Percentiles rank a stretch among this genome's conserved stretches.
Evolutionary conservation across 139 green algal genomes (phyloP).

Genomic region (Asterochloris erici): DNA sequence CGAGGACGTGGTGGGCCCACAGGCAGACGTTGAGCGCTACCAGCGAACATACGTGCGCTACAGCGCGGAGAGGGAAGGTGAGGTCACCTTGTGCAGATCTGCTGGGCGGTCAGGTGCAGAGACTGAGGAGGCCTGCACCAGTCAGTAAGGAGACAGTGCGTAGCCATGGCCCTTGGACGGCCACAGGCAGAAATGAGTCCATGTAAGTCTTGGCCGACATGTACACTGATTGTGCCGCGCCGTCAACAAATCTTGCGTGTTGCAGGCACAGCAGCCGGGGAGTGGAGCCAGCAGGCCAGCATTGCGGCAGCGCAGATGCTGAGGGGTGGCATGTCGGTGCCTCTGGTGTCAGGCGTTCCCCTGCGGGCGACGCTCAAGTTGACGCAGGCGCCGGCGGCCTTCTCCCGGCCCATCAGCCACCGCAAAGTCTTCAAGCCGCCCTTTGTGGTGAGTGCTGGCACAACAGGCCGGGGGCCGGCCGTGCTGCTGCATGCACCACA

Average conservation of each 20-base stretch:
- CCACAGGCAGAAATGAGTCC: too few species aligned
- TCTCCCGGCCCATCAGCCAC: slow-evolving; percentile 25
- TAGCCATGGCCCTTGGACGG: too few species aligned
- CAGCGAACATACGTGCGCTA: slow-evolving; percentile 24
- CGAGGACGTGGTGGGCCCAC: slow-evolving; percentile 19
- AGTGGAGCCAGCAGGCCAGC: slow-evolving; percentile 21
- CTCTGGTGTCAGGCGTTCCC: background rate
- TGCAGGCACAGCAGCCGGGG: background rate
- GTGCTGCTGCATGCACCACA: too few species aligned
- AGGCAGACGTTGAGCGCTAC: slow-evolving; percentile 20
- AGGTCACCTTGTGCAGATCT: too few species aligned
- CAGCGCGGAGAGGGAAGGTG: slow-evolving; percentile 11
- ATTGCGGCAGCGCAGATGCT: background rate
- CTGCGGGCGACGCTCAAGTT: slow-evolving; percentile 7
- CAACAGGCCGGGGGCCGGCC: too few species aligned
- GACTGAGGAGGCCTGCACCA: too few species aligned
- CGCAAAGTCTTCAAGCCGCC: slow-evolving; percentile 27
- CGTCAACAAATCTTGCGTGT: too few species aligned
- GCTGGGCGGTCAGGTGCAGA: too few species aligned
- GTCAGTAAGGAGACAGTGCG: too few species aligned
- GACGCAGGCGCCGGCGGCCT: slow-evolving; percentile 21
- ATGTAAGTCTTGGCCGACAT: too few species aligned
- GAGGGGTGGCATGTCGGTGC: too few species aligned
- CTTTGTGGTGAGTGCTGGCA: slow-evolving; percentile 16
- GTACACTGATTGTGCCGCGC: background rate